A percentile compares a stretch with the other conserved stretches of the same genome.
These are phyloP conservation scores for Penicillium paxilli DNA, from an alignment of 495 filamentous ascomycete genomes.

Conservation along the genomic window DNA sequence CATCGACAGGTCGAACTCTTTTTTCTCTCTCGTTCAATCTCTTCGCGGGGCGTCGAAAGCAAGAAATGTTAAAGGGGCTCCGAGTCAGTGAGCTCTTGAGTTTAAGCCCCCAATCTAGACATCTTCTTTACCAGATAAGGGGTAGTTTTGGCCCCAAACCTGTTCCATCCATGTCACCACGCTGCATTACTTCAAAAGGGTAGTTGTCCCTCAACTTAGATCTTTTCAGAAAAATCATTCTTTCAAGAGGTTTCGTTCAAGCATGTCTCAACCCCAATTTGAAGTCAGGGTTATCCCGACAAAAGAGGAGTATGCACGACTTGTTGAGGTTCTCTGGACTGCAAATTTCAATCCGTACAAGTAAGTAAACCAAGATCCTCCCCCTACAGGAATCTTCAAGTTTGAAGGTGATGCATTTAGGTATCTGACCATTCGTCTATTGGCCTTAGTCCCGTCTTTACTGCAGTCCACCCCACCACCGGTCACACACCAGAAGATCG, in stretches of 20 bases:
- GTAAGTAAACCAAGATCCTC: background rate
- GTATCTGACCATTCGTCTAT: background rate
- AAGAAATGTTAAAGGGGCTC: too few relatives aligned
- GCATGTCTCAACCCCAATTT: background rate
- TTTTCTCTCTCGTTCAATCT: too few relatives aligned
- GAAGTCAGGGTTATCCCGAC: constrained; percentile 1
- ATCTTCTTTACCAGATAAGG: too few relatives aligned
- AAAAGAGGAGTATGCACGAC: constrained; percentile 5
- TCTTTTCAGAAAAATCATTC: too few relatives aligned
- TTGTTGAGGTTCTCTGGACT: constrained; percentile 11
- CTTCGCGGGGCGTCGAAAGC: too few relatives aligned
- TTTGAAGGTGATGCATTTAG: too few relatives aligned
- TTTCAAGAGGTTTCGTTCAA: too few relatives aligned
- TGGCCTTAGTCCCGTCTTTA: constrained; percentile 8
- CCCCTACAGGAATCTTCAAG: too few relatives aligned
- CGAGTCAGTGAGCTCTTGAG: too few relatives aligned
- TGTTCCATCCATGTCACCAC: background rate
- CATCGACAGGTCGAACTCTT: too few relatives aligned
- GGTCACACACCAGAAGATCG: constrained; percentile 12
- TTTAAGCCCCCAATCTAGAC: background rate
- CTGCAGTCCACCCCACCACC: constrained; percentile 6
- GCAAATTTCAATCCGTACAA: constrained; percentile 15
- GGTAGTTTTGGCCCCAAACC: background rate
- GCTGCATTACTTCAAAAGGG: too few relatives aligned
- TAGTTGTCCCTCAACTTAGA: too few relatives aligned